Percentiles rank a stretch among this genome's conserved stretches.
Evolutionary conservation across 352 stramenopile species (phyloP).

Genomic region (Phytophthora pinifolia): DNA sequence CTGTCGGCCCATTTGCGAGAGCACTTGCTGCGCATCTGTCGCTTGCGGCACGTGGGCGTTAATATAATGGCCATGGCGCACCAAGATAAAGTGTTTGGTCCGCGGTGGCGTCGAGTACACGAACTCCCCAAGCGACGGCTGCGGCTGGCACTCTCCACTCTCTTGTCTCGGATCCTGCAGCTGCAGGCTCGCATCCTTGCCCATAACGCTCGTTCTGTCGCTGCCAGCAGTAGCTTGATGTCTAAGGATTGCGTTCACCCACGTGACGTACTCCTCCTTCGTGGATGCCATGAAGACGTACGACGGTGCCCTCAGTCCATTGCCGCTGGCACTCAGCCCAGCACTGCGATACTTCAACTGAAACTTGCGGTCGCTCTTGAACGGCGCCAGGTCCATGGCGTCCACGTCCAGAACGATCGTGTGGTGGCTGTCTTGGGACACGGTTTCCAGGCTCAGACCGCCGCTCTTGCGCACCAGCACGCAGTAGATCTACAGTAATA

Average conservation of each 20-base stretch:
- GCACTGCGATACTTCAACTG: conserved; percentile 24
- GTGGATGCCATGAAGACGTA: conserved; percentile 42
- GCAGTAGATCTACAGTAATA: conserved; percentile 41
- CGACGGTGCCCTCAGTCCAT: conserved; percentile 16
- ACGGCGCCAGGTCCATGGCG: conserved; percentile 39
- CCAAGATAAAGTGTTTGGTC: conserved; percentile 73
- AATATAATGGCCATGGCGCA: conserved; percentile 83
- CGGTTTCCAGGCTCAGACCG: conserved; percentile 40
- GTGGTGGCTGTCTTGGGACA: conserved; percentile 38
- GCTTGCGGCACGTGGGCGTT: conserved; percentile 67
- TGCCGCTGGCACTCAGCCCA: conserved; percentile 4
- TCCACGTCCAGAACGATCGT: conserved; percentile 36
- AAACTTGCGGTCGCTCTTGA: conserved; percentile 42
- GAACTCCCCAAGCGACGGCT: conserved; percentile 41
- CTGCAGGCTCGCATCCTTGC: conserved; percentile 3
- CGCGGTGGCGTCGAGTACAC: conserved; percentile 55
- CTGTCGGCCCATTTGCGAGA: conserved; percentile 77
- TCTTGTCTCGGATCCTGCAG: neutral
- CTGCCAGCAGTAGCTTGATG: conserved; percentile 13
- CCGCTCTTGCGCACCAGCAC: conserved; percentile 38
- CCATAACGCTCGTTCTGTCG: conserved; percentile 5
- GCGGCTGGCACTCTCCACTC: conserved; percentile 5
- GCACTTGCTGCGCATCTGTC: conserved; percentile 65
- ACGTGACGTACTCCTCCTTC: conserved; percentile 31
- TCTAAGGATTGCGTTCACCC: conserved; percentile 37